Evolutionary conservation across 2,329 filamentous ascomycete genomes (phyloP).

Genomic region (Metarhizium robertsii): DNA sequence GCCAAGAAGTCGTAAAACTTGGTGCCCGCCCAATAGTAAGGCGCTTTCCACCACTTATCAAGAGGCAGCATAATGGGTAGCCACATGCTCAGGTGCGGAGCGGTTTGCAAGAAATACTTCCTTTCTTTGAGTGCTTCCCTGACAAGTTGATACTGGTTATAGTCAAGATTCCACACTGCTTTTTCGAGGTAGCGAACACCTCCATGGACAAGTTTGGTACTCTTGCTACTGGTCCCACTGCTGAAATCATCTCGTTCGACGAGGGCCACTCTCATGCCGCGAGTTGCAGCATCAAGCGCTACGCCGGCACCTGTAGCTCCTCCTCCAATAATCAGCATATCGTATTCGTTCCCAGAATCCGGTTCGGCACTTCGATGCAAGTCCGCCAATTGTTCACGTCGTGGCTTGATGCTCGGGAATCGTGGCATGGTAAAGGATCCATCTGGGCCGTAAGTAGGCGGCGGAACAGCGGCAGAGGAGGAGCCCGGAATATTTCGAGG

Average conservation of each 20-base stretch:
- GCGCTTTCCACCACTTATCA: conserved; percentile 68
- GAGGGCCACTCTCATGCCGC: conserved; percentile 62
- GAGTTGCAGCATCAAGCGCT: conserved; percentile 61
- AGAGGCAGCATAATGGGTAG: conserved; percentile 69
- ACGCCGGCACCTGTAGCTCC: conserved; percentile 47
- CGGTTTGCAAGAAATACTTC: conserved; percentile 66
- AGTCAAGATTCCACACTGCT: conserved; percentile 67
- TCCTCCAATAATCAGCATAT: conserved; percentile 59
- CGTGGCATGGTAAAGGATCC: conserved; percentile 57
- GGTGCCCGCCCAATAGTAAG: conserved; percentile 68
- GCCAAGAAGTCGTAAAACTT: conserved; percentile 82
- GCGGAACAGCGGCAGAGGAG: conserved; percentile 59
- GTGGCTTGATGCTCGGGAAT: conserved; percentile 50
- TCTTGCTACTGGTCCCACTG: conserved; percentile 65
- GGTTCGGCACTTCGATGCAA: conserved; percentile 33
- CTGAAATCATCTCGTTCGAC: conserved; percentile 68
- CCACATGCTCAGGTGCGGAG: conserved; percentile 64
- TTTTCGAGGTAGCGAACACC: conserved; percentile 69
- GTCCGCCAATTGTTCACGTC: conserved; percentile 55
- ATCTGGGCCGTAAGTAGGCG: conserved; percentile 59
- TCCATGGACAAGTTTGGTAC: conserved; percentile 69
- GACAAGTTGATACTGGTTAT: conserved; percentile 62
- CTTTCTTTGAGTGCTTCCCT: conserved; percentile 65
- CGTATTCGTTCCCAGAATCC: conserved; percentile 40
- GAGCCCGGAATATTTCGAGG: conserved; percentile 64